Evolutionary conservation across 73 alveolate genomes (phyloP).

Genomic region (Paraurostyla sp.): DNA sequence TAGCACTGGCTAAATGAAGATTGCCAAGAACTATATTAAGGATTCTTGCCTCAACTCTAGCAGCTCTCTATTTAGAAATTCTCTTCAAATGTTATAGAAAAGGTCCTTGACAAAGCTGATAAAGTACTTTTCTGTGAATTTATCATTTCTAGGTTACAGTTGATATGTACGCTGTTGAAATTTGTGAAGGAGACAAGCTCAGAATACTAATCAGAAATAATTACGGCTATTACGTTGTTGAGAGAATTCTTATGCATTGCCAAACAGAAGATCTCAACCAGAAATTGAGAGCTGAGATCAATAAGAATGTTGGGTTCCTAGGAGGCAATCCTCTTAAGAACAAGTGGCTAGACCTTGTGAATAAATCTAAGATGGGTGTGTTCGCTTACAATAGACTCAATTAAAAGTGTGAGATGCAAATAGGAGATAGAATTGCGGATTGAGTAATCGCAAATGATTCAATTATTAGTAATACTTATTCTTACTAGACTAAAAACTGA

Average conservation of each 20-base stretch:
- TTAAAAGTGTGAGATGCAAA: no score
- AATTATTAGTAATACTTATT: no score
- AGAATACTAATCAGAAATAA: slow-evolving; percentile 57
- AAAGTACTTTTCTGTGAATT: background rate
- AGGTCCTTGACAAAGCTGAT: slow-evolving; percentile 70
- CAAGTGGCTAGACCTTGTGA: slow-evolving; percentile 70
- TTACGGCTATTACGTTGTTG: slow-evolving; percentile 76
- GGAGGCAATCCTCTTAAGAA: slow-evolving; percentile 66
- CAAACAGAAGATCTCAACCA: background rate
- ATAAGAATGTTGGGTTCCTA: slow-evolving; percentile 11
- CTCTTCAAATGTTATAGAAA: slow-evolving; percentile 76
- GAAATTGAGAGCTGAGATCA: slow-evolving; percentile 56
- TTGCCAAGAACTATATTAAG: slow-evolving; percentile 54
- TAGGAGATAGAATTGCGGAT: no score
- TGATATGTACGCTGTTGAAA: slow-evolving; percentile 30
- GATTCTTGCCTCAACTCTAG: slow-evolving; percentile 52
- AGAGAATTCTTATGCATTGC: slow-evolving; percentile 60
- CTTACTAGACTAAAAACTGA: no score
- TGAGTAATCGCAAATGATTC: no score
- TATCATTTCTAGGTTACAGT: slow-evolving; percentile 1
- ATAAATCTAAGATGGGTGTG: slow-evolving; percentile 17
- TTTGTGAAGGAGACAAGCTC: slow-evolving; percentile 47
- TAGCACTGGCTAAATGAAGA: slow-evolving; percentile 72
- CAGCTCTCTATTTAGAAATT: slow-evolving; percentile 68
- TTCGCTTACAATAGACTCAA: background rate